phyloP scores from a whole-genome alignment of 2,329 filamentous ascomycete genomes.

The Dactylonectria estremocensis region DNA sequence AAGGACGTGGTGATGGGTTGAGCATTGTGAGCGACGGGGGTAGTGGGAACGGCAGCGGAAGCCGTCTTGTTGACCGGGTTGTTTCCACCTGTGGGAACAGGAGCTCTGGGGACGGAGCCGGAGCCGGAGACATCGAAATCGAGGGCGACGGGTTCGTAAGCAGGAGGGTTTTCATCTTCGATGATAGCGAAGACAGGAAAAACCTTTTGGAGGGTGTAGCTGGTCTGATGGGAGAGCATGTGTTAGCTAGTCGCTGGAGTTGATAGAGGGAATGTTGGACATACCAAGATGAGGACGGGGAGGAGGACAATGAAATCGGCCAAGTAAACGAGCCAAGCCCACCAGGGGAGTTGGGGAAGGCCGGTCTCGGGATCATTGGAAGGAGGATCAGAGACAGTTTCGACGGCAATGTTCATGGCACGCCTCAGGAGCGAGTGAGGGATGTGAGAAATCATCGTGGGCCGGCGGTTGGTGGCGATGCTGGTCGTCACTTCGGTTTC shows the following conservation, averaged over 20 bases:
- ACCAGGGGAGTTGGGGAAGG: constrained; percentile 49
- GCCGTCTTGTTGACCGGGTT: constrained; percentile 52
- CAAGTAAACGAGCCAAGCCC: constrained; percentile 58
- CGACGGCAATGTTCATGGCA: constrained; percentile 45
- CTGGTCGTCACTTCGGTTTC: background rate
- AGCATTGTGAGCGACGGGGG: constrained; percentile 19
- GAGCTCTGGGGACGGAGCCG: constrained; percentile 51
- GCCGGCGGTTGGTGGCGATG: constrained; percentile 14
- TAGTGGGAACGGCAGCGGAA: constrained; percentile 42
- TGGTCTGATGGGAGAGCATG: constrained; percentile 53
- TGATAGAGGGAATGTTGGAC: constrained; percentile 32
- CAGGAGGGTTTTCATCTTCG: constrained; percentile 70
- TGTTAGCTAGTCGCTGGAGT: background rate
- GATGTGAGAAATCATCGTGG: constrained; percentile 40
- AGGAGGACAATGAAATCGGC: constrained; percentile 62
- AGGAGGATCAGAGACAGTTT: constrained; percentile 2
- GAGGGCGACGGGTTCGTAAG: constrained; percentile 67
- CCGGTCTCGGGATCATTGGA: constrained; percentile 24
- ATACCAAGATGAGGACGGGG: constrained; percentile 61
- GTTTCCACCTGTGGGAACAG: constrained; percentile 46
- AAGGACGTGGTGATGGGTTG: constrained; percentile 65
- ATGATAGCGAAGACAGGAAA: constrained; percentile 71
- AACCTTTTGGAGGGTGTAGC: constrained; percentile 66
- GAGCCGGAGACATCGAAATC: constrained; percentile 56
- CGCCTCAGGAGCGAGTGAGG: constrained; percentile 50